These are phyloP conservation scores for Fusarium sp. DNA, from an alignment of 2,329 filamentous ascomycete species.

Conservation along the genomic window DNA sequence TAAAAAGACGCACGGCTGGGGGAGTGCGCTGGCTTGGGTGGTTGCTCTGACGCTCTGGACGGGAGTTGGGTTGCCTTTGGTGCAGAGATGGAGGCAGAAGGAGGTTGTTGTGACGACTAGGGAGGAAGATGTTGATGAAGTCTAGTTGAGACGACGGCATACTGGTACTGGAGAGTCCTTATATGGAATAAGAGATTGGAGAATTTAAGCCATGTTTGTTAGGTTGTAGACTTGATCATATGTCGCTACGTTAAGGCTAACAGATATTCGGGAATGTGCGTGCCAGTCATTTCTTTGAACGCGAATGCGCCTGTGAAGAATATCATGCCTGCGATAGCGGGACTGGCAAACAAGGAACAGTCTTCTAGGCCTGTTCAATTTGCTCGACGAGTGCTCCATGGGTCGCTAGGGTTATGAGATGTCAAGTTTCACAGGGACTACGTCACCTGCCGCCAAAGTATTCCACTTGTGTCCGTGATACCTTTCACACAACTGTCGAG, in stretches of 20 bases:
- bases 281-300: background rate
- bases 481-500: background rate
- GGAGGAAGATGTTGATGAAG: constrained; percentile 8
- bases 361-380: background rate
- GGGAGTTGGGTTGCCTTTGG: constrained; percentile 44
- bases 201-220: background rate
- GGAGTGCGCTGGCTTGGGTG: constrained; percentile 48
- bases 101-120: constrained; percentile 9
- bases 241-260: background rate
- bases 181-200: background rate
- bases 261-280: rapidly evolving
- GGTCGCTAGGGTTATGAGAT: background rate
- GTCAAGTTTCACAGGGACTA: background rate
- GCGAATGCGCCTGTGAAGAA: background rate
- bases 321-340: background rate
- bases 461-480: background rate
- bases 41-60: constrained; percentile 51
- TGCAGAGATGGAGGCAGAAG: constrained; percentile 35
- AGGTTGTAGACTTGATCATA: background rate
- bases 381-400: background rate
- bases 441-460: background rate
- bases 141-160: background rate
- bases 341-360: background rate
- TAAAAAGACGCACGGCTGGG: constrained; percentile 51
- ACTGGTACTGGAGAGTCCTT: background rate